Percentiles rank a stretch among this genome's conserved stretches.
phyloP scores from a whole-genome alignment of 106 monocot genomes.

The Acorus calamus region DNA sequence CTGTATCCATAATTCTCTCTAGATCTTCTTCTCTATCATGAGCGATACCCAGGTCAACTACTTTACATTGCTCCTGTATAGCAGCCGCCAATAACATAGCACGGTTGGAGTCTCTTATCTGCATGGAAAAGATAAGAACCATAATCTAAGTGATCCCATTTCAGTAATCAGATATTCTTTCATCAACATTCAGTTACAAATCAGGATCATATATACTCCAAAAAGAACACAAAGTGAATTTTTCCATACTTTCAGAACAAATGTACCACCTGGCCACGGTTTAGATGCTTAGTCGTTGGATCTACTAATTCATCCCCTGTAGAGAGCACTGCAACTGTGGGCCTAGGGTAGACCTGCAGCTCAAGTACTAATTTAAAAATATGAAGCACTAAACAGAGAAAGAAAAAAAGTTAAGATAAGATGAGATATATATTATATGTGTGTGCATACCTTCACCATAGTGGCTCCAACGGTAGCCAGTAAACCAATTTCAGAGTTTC shows the following conservation, averaged over 20 bases:
- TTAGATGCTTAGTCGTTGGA: constrained; percentile 43
- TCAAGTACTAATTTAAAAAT: background rate
- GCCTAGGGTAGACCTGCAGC: constrained; percentile 60
- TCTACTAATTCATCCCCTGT: constrained; percentile 91
- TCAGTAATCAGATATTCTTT: no score
- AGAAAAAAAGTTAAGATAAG: background rate
- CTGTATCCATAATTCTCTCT: constrained; percentile 30
- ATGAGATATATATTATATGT: background rate
- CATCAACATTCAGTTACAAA: no score
- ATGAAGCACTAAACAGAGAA: background rate
- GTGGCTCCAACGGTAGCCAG: constrained; percentile 81
- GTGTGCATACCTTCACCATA: constrained; percentile 58
- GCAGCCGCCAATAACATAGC: constrained; percentile 78
- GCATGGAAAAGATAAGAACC: constrained; percentile 5
- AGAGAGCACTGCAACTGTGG: constrained; percentile 73
- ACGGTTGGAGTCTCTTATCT: constrained; percentile 97
- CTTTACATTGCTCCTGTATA: constrained; percentile 62
- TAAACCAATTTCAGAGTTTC: constrained; percentile 72
- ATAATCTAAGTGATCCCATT: no score
- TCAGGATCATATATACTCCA: no score
- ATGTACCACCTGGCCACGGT: constrained; percentile 59
- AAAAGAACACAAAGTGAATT: no score
- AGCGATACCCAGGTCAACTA: constrained; percentile 78
- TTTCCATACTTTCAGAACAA: background rate
- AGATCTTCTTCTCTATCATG: constrained; percentile 61